Evolutionary conservation across 345 rosid genomes (phyloP).

Genomic region (Populus pruinosa): DNA sequence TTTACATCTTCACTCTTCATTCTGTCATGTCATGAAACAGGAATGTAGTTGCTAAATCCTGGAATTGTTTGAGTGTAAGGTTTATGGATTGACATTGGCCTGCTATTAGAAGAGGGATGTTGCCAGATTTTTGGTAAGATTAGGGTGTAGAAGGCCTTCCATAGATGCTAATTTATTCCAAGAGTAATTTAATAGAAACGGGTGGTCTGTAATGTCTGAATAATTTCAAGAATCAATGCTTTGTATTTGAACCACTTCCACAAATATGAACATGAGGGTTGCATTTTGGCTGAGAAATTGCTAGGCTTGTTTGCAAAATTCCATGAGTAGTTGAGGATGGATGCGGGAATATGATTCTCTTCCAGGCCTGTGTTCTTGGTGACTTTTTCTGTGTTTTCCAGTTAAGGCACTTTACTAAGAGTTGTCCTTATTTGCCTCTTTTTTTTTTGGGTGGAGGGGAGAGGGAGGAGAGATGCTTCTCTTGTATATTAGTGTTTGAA

Average conservation of each 20-base stretch:
- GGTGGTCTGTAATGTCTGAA: too few species aligned
- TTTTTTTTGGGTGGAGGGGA: neutral
- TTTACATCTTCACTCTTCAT: neutral
- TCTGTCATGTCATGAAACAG: neutral
- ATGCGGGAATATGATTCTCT: neutral
- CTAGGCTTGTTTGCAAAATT: neutral
- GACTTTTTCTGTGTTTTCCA: neutral
- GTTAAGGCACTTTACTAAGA: neutral
- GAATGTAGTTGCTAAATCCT: neutral
- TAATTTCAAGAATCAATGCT: neutral
- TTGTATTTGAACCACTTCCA: neutral
- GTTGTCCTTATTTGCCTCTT: neutral
- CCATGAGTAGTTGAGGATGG: neutral
- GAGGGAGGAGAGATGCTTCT: neutral
- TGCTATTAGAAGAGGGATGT: neutral
- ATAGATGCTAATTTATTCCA: neutral
- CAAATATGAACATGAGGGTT: neutral
- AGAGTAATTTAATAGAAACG: too few species aligned
- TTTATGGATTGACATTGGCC: neutral
- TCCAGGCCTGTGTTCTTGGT: neutral
- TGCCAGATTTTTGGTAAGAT: neutral
- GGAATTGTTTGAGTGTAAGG: neutral
- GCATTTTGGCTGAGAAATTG: neutral
- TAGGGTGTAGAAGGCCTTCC: neutral
- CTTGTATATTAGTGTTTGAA: neutral